Percentiles rank a stretch among this genome's conserved stretches.
Conservation (phyloP, 202 grass and related monocot genomes). For the Carex arenaria region DNA sequence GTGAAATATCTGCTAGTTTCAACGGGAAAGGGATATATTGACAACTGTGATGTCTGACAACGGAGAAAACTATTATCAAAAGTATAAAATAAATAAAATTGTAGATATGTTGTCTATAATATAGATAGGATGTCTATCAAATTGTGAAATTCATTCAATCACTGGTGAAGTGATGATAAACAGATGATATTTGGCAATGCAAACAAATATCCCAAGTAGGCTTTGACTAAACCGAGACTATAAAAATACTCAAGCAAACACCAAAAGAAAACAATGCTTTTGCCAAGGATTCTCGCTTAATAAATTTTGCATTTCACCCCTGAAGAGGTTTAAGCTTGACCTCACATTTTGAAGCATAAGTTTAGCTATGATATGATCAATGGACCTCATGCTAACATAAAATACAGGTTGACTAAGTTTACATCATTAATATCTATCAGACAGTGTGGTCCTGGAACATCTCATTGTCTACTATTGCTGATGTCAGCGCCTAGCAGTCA, state of each 20-base stretch:
- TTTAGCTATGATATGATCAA: background rate
- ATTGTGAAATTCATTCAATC: background rate
- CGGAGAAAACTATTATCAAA: too few species aligned
- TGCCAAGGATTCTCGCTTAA: background rate
- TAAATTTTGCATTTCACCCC: background rate
- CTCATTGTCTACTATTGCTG: background rate
- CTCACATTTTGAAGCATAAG: background rate
- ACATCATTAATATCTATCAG: background rate
- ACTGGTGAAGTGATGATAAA: too few species aligned
- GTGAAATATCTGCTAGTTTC: too few species aligned
- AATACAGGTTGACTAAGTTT: background rate
- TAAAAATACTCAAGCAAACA: background rate
- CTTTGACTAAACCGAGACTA: background rate
- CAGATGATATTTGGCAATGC: too few species aligned
- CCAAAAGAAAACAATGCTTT: background rate
- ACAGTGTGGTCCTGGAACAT: background rate
- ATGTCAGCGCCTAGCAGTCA: background rate
- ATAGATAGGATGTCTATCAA: background rate
- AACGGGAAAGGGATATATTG: too few species aligned
- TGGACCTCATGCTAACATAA: background rate
- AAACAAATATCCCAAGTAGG: too few species aligned
- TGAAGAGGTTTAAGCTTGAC: background rate
- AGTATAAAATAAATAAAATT: background rate
- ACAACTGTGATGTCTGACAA: too few species aligned
- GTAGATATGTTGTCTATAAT: background rate